phyloP scores from a whole-genome alignment of 75 land plant species.

The Adiantum capillusveneris region DNA sequence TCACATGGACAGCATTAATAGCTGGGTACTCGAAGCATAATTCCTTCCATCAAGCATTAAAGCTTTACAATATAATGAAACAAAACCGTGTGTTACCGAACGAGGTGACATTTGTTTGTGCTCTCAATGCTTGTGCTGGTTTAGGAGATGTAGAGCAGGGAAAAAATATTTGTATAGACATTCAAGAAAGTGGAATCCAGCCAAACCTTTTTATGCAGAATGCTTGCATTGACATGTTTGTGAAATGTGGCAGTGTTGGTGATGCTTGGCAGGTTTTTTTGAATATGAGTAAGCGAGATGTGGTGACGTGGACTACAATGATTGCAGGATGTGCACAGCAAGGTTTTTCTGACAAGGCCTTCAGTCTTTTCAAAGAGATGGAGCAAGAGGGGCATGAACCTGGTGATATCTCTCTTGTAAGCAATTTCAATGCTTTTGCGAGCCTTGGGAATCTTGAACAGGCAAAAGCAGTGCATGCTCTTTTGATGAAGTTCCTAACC shows the following conservation, averaged over 20 bases:
- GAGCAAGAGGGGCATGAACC: slow-evolving; percentile 30
- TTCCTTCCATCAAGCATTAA: slow-evolving; percentile 16
- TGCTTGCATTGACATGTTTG: slow-evolving; percentile 57
- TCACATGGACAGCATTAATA: slow-evolving; percentile 67
- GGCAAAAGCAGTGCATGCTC: slow-evolving; percentile 20
- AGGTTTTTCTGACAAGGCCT: slow-evolving; percentile 47
- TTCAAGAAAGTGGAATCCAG: slow-evolving; percentile 21
- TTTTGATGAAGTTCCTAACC: slow-evolving; percentile 5
- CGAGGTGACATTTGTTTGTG: slow-evolving; percentile 22
- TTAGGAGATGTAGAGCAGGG: slow-evolving; percentile 39
- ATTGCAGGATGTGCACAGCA: slow-evolving; percentile 53
- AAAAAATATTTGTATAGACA: slow-evolving; percentile 30
- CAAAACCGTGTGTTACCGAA: slow-evolving; percentile 18
- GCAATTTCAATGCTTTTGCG: slow-evolving; percentile 36
- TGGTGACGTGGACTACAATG: slow-evolving; percentile 50
- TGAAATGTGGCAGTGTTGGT: slow-evolving; percentile 56
- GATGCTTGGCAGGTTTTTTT: slow-evolving; percentile 38
- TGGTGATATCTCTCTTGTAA: slow-evolving; percentile 46
- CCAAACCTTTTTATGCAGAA: slow-evolving; percentile 33
- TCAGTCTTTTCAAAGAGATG: slow-evolving; percentile 51
- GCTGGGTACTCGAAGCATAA: slow-evolving; percentile 60
- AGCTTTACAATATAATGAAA: slow-evolving; percentile 23
- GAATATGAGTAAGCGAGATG: slow-evolving; percentile 28
- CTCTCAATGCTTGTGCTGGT: slow-evolving; percentile 49
- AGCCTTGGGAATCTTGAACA: slow-evolving; percentile 14